A percentile compares a stretch with the other conserved stretches of the same genome.
Evolutionary conservation across 176 grass and related monocot species (phyloP).

Genomic region (Musa acuminata): DNA sequence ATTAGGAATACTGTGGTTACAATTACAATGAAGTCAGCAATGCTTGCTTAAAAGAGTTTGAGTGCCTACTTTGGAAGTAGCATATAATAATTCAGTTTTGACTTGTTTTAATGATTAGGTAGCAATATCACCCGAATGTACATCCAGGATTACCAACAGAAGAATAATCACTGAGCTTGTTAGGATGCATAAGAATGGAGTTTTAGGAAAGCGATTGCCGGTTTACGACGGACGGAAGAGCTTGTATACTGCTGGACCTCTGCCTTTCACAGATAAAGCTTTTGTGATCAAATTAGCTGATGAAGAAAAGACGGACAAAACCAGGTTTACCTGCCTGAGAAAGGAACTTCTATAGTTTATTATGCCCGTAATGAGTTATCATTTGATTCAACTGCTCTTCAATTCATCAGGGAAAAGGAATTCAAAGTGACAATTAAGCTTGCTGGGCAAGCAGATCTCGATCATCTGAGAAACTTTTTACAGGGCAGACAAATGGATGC

Average conservation of each 20-base stretch:
- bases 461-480: slow-evolving; percentile 52
- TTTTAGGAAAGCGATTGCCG: slow-evolving; percentile 47
- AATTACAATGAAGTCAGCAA: neutral
- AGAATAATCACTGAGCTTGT: slow-evolving; percentile 53
- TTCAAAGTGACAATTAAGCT: slow-evolving; percentile 64
- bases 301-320: slow-evolving; percentile 40
- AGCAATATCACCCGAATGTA: slow-evolving; percentile 59
- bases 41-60: neutral
- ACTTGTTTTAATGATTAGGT: slow-evolving; percentile 33
- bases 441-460: slow-evolving; percentile 49
- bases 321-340: slow-evolving; percentile 26
- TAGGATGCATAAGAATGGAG: slow-evolving; percentile 36
- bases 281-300: slow-evolving; percentile 53
- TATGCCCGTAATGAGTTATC: neutral
- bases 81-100: neutral
- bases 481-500: slow-evolving; percentile 51
- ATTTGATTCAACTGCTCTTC: neutral
- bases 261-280: slow-evolving; percentile 64
- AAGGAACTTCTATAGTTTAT: neutral
- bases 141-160: slow-evolving; percentile 54
- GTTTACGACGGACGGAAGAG: slow-evolving; percentile 84
- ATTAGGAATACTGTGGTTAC: neutral
- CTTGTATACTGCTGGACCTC: slow-evolving; percentile 68
- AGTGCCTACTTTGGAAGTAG: neutral
- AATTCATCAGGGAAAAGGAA: slow-evolving; percentile 42